phyloP scores from a whole-genome alignment of 2,329 filamentous ascomycete species.

The Calonectria honghensis region DNA sequence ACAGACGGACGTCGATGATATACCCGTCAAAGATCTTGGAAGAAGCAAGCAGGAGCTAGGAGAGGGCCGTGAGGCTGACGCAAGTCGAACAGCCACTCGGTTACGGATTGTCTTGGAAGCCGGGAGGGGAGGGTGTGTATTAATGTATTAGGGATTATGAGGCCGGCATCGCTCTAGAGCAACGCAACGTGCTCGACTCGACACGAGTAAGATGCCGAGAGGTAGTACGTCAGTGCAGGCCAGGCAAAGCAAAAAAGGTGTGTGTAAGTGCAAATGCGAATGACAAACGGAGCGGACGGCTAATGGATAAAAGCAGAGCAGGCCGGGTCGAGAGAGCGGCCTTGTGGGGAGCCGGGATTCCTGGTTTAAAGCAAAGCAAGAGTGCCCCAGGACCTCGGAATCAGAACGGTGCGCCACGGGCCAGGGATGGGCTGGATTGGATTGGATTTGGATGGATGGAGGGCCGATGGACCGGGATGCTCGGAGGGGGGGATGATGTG shows the following conservation, averaged over 20 bases:
- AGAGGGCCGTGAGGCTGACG: constrained; percentile 37
- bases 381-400: constrained; percentile 32
- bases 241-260: constrained; percentile 41
- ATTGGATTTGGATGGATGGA: not conserved
- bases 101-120: constrained; percentile 50
- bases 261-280: constrained; percentile 17
- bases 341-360: constrained; percentile 20
- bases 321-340: not conserved
- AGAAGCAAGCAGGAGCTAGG: constrained; percentile 30
- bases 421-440: constrained; percentile 28
- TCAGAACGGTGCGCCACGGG: constrained; percentile 22
- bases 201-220: constrained; percentile 47
- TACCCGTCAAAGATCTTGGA: constrained; percentile 32
- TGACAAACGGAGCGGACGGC: constrained; percentile 15
- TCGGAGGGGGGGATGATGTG: constrained; percentile 31
- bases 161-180: constrained; percentile 49
- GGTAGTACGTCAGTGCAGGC: constrained; percentile 35
- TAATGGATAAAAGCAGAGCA: constrained; percentile 44
- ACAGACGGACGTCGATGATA: constrained; percentile 38
- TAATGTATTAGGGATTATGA: constrained; percentile 58
- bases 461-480: constrained; percentile 31
- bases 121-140: constrained; percentile 49
- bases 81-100: constrained; percentile 44
- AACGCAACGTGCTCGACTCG: constrained; percentile 43
- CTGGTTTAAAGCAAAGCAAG: constrained; percentile 29